phyloP scores from a whole-genome alignment of 176 grass and related monocot species.

The Cenchrus americanus region DNA sequence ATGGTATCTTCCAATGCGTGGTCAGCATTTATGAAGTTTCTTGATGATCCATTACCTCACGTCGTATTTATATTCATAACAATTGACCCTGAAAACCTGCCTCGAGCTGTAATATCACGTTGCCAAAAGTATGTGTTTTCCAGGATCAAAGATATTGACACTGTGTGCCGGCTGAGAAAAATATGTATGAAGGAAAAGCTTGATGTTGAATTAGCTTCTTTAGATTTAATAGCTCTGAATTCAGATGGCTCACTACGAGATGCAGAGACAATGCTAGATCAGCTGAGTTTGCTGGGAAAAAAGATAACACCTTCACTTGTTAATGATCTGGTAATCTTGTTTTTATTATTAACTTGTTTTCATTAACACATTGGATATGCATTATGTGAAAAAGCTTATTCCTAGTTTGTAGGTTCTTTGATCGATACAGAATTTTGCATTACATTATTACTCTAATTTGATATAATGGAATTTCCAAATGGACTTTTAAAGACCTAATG shows the following conservation, averaged over 20 bases:
- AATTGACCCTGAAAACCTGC: slow-evolving; percentile 56
- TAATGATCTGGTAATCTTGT: slow-evolving; percentile 59
- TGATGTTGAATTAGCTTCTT: slow-evolving; percentile 67
- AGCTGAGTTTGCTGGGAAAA: slow-evolving; percentile 63
- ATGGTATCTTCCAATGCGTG: slow-evolving; percentile 61
- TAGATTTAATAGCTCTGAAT: slow-evolving; percentile 72
- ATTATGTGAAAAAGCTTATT: background rate
- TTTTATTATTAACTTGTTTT: background rate
- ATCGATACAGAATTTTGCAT: background rate
- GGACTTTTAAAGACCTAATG: too few species aligned
- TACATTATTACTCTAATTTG: background rate
- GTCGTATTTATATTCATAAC: slow-evolving; percentile 73
- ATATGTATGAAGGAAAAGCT: slow-evolving; percentile 64
- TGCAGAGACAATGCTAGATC: slow-evolving; percentile 77
- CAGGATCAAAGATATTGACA: slow-evolving; percentile 71
- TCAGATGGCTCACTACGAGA: slow-evolving; percentile 71
- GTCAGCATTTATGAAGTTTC: slow-evolving; percentile 75
- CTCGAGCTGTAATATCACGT: slow-evolving; percentile 56
- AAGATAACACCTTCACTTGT: slow-evolving; percentile 71
- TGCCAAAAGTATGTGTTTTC: slow-evolving; percentile 70
- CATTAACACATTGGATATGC: background rate
- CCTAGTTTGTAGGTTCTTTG: background rate
- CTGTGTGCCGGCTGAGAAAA: slow-evolving; percentile 57
- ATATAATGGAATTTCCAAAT: background rate
- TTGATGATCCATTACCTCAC: slow-evolving; percentile 55